Percentiles rank a stretch among this genome's conserved stretches.
phyloP scores from a whole-genome alignment of 2,329 filamentous ascomycete genomes.

The Neopestalotiopsis clavispora region DNA sequence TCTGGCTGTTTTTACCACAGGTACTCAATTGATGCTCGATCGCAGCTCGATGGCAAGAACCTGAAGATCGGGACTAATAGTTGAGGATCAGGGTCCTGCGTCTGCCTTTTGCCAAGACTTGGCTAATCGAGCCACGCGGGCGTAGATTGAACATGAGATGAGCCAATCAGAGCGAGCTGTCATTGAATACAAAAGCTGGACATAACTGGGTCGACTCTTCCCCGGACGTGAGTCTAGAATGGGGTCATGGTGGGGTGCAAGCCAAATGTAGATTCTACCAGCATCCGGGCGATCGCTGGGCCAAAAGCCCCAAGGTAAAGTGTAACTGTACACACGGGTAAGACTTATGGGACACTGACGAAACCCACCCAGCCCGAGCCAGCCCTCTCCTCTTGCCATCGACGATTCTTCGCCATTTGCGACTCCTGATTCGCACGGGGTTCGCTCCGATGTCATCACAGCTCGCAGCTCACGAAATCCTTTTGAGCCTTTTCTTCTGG shows the following conservation, averaged over 20 bases:
- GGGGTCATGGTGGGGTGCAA: neutral
- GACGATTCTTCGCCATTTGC: neutral
- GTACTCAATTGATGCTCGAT: constrained; percentile 4
- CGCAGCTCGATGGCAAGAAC: neutral
- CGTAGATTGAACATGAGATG: neutral
- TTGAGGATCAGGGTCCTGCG: constrained; percentile 10
- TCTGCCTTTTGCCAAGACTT: neutral
- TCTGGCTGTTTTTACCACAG: neutral
- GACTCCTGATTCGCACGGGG: neutral
- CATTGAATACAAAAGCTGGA: neutral
- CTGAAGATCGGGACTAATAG: neutral
- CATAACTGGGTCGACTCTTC: no score
- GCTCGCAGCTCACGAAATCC: neutral
- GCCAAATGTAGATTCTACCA: neutral
- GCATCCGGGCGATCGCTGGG: neutral
- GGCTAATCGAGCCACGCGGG: neutral
- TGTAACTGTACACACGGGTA: neutral
- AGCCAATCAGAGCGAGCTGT: neutral
- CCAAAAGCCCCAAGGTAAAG: neutral
- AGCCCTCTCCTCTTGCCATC: neutral
- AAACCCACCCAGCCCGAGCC: neutral
- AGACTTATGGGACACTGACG: neutral
- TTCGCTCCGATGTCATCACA: neutral
- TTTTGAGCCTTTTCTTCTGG: neutral
- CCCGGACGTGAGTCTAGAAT: neutral